A percentile compares a stretch with the other conserved stretches of the same genome.
These are phyloP conservation scores for Wallacemonas sp. DNA, from an alignment of 208 protist genomes.

Conservation along the genomic window DNA sequence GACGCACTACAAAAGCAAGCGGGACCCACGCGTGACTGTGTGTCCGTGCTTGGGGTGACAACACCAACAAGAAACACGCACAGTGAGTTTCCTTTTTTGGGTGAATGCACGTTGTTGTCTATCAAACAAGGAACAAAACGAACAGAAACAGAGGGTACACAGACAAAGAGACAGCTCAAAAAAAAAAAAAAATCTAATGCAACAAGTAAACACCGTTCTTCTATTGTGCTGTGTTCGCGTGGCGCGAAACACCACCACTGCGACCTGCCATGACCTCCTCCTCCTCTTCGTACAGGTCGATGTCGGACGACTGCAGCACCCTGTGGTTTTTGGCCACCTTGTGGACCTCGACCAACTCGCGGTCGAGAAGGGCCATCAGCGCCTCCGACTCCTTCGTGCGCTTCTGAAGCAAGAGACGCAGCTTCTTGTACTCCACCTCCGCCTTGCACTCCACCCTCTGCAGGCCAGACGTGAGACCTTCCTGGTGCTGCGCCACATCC, in stretches of 20 bases:
- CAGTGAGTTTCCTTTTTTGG: too few relatives aligned
- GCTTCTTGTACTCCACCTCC: conserved; percentile 68
- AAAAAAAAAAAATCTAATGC: not conserved
- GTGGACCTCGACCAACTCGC: conserved; percentile 68
- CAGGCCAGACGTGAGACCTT: conserved; percentile 34
- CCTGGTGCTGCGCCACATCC: conserved; percentile 38
- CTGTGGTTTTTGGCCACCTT: conserved; percentile 65
- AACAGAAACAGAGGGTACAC: too few relatives aligned
- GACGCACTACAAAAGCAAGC: too few relatives aligned
- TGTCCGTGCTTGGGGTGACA: too few relatives aligned
- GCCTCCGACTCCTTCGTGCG: conserved; percentile 71
- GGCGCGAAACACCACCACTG: not conserved
- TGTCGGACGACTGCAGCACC: conserved; percentile 43
- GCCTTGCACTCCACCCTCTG: conserved; percentile 52
- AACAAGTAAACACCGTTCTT: not conserved
- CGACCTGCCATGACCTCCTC: not conserved
- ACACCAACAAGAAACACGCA: too few relatives aligned
- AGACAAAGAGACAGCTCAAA: too few relatives aligned
- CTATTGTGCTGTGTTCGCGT: too few relatives aligned
- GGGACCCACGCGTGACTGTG: too few relatives aligned
- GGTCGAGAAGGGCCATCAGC: conserved; percentile 62
- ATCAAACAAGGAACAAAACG: too few relatives aligned
- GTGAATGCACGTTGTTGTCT: too few relatives aligned
- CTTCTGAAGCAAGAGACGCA: conserved; percentile 55
- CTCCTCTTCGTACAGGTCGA: conserved; percentile 3